Base-by-base conservation (phyloP, 163 green algal genomes). In the Trebouxiophyceae sp. region DNA sequence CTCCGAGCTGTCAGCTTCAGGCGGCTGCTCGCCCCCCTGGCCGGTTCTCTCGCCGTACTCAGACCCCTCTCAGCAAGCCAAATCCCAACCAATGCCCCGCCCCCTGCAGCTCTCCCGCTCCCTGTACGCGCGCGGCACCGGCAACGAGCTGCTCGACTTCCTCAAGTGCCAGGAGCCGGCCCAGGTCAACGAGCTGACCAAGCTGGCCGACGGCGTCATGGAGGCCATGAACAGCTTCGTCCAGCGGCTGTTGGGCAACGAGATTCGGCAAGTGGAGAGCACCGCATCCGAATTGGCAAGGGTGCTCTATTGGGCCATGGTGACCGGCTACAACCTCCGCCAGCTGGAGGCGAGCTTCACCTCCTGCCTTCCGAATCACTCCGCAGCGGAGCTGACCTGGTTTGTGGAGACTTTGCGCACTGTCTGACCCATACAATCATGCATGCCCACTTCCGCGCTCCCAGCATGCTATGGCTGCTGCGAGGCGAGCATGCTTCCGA, bases 171-270 rank as follows among this genome's bases (percentile, higher is more conserved):
- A 95, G 46, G 77, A 89, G 47, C 66, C 83, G 3, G 44, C 74
- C 28, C 74, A 76, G 55, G 39, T 95, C 16, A 46, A 76, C 29
- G 70, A 80, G 32, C 68, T 88, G 46, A 87, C 81, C 1, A 63
- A 69, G 26, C 64, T 67, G 31, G 73, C 65, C n/a, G 67, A 62
- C 44, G 91, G 92, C 30, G 84, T 89, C 8, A 47, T 84, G n/a
- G 86, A 91, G 29, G 91, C 91, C 1, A 96, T 97, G 84, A 92
- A 95, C 73, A 32, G 67, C 12, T 93, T 97, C 67, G 82, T 97
- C 26, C 70, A 84, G 57, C 58, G 89, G 24, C 69, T 96, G 54
- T 30, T 59, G 12, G 54, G 24, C 54, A 59, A 20, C 23, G 47
- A 57, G 47, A 5, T 44, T 12, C 54, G 23, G 54, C 26, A 23